Conservation (phyloP, 495 filamentous ascomycete genomes). For the Penicillium mononematosum region DNA sequence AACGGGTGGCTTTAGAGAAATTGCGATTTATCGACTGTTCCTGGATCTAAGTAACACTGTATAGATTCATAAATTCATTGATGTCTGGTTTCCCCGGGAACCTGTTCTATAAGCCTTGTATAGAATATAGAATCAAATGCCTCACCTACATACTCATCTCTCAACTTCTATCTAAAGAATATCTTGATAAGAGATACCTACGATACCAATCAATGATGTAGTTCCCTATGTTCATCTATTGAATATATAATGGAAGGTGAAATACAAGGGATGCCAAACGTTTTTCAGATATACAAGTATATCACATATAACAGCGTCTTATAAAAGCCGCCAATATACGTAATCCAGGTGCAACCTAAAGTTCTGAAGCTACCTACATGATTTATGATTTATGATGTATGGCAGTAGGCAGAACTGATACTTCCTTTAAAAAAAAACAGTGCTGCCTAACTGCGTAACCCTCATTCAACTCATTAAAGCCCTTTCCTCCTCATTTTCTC, state of each 20-base stretch:
- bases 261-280: not conserved
- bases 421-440: not conserved
- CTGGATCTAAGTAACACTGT: too few relatives aligned
- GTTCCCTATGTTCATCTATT: not conserved
- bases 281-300: not conserved
- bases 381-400: not conserved
- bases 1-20: not conserved
- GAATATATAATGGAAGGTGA: not conserved
- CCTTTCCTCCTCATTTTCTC: constrained; percentile 13
- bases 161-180: too few relatives aligned
- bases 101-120: too few relatives aligned
- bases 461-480: constrained; percentile 5
- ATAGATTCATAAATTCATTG: too few relatives aligned
- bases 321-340: not conserved
- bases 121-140: too few relatives aligned
- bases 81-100: too few relatives aligned
- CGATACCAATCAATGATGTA: too few relatives aligned
- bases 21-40: not conserved
- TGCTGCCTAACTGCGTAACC: constrained; percentile 7
- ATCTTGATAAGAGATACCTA: not conserved
- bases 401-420: constrained; percentile 5
- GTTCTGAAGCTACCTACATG: not conserved
- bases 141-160: too few relatives aligned
- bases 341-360: not conserved
- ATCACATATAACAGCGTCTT: not conserved